Evolutionary conservation across 305 asterid genomes (phyloP).

Genomic region (Fraxinus velutina): DNA sequence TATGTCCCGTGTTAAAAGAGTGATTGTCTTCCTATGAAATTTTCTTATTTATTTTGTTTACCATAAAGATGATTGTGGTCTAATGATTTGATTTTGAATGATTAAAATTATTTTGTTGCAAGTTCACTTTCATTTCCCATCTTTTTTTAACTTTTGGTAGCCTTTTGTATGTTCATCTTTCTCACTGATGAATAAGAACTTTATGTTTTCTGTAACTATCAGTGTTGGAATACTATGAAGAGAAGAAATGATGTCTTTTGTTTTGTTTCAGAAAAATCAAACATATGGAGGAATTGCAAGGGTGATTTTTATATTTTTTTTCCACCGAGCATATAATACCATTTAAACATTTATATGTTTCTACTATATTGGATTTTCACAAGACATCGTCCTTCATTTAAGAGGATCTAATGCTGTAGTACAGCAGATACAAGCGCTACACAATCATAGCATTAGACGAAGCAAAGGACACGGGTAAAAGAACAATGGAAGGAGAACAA

Average conservation of each 20-base stretch:
- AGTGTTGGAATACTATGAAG: not conserved
- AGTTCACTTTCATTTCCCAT: not conserved
- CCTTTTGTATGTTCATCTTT: not conserved
- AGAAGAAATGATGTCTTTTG: not conserved
- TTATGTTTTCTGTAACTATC: not conserved
- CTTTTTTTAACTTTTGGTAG: not conserved
- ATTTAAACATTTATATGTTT: not conserved
- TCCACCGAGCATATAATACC: too few species aligned
- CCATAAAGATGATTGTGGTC: not conserved
- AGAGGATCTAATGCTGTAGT: not conserved
- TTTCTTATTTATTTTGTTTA: not conserved
- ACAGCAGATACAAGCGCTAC: slow-evolving; percentile 10
- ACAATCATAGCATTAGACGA: slow-evolving; percentile 6
- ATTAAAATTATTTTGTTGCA: not conserved
- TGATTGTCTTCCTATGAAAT: not conserved
- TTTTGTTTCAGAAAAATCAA: not conserved
- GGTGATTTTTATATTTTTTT: not conserved
- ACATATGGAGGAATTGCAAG: not conserved
- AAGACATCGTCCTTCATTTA: not conserved
- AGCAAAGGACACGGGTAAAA: not conserved
- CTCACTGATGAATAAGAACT: not conserved
- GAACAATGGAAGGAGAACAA: too few species aligned
- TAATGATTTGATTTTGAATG: not conserved
- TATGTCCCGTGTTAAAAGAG: not conserved
- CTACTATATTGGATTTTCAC: not conserved